phyloP scores from a whole-genome alignment of 106 monocot genomes.

The Triglochin maritima region DNA sequence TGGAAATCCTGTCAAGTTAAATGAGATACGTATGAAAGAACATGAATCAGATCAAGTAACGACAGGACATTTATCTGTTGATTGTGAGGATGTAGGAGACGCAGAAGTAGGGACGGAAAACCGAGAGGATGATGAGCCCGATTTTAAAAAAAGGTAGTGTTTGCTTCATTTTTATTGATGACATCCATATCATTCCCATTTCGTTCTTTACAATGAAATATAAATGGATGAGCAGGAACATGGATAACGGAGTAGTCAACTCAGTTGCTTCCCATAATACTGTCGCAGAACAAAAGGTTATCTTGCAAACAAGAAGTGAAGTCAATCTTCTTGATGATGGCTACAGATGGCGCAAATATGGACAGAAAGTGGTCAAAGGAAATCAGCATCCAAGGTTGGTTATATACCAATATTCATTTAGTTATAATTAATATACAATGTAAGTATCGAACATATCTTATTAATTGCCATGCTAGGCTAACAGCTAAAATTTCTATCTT shows the following conservation, averaged over 20 bases:
- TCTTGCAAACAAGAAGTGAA: conserved; percentile 87
- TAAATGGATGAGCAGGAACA: conserved; percentile 17
- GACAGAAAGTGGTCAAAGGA: conserved; percentile 86
- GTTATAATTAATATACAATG: no score
- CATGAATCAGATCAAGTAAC: conserved; percentile 24
- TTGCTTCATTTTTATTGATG: not conserved
- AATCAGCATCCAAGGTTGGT: conserved; percentile 71
- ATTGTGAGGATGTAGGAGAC: conserved; percentile 47
- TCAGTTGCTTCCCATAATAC: conserved; percentile 37
- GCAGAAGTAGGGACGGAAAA: conserved; percentile 25
- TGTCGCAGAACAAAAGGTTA: conserved; percentile 56
- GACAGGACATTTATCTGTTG: conserved; percentile 56
- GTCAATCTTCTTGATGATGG: conserved; percentile 91
- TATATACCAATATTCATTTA: not conserved
- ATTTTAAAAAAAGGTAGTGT: conserved; percentile 50
- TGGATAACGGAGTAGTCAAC: conserved; percentile 21
- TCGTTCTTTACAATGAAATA: not conserved
- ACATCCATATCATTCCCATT: not conserved
- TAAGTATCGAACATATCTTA: no score
- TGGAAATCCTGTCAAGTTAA: not conserved
- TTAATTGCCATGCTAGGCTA: no score
- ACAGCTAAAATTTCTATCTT: no score
- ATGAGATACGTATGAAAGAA: conserved; percentile 12
- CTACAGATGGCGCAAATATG: conserved; percentile 91
- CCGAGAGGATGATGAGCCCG: conserved; percentile 24